phyloP scores from a whole-genome alignment of 768 basidiomycete genomes.

The Mycena rebaudengoi region DNA sequence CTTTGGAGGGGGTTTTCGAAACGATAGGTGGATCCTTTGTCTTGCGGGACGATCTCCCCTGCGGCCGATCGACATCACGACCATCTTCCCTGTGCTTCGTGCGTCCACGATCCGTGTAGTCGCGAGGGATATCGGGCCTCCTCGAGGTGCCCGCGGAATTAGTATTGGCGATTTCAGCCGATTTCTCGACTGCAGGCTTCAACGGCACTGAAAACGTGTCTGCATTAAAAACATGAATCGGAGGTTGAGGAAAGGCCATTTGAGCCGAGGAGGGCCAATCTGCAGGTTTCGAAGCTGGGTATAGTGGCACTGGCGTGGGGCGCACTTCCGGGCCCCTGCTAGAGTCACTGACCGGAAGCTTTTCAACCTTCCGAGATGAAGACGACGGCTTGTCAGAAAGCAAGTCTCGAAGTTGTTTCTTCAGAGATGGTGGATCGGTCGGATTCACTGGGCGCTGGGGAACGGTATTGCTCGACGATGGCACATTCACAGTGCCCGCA shows the following conservation, averaged over 20 bases:
- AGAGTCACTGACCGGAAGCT: too few relatives aligned
- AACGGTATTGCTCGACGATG: neutral
- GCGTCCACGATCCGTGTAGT: constrained; percentile 5
- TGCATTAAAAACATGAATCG: constrained; percentile 12
- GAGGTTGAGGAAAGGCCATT: constrained; percentile 9
- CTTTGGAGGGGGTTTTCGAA: constrained; percentile 25
- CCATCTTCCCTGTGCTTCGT: constrained; percentile 7
- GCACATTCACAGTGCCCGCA: too few relatives aligned
- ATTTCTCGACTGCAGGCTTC: constrained; percentile 2
- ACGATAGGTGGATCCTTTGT: constrained; percentile 19
- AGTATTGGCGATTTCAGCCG: constrained; percentile 1
- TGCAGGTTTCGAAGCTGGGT: neutral
- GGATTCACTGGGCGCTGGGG: constrained; percentile 6
- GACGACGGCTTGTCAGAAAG: constrained; percentile 18
- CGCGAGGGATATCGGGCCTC: constrained; percentile 2
- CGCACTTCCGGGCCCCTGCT: too few relatives aligned
- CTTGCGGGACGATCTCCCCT: constrained; percentile 13
- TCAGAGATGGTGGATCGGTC: constrained; percentile 13
- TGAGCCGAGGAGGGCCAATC: constrained; percentile 7
- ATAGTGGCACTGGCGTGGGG: too few relatives aligned
- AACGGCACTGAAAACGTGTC: neutral
- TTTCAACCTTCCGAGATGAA: constrained; percentile 6
- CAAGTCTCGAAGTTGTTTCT: constrained; percentile 17
- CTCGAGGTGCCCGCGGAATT: neutral
- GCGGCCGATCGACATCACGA: neutral